phyloP scores from a whole-genome alignment of 2,329 filamentous ascomycete species.

The Apiospora saccharicola region DNA sequence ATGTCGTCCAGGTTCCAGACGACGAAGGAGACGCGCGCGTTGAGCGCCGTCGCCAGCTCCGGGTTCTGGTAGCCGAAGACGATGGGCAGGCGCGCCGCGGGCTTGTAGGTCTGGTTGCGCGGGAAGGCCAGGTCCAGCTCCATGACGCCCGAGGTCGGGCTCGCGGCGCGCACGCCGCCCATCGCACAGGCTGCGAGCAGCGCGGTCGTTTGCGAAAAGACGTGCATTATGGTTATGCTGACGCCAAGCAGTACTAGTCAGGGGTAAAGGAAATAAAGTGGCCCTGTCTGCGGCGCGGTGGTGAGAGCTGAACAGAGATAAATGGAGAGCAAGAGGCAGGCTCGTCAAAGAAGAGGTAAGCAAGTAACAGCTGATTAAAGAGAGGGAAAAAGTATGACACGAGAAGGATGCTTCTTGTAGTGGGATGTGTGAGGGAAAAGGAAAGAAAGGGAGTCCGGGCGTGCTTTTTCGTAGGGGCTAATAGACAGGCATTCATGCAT shows the following conservation, averaged over 20 bases:
- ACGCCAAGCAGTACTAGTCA: slow-evolving; percentile 16
- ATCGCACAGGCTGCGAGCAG: slow-evolving; percentile 20
- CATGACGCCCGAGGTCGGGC: slow-evolving; percentile 25
- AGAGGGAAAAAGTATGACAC: neutral
- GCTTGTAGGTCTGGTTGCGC: slow-evolving; percentile 38
- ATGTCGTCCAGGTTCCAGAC: slow-evolving; percentile 24
- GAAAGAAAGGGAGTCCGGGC: neutral
- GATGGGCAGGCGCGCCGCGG: slow-evolving; percentile 33
- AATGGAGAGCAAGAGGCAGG: slow-evolving; percentile 1
- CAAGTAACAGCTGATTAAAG: neutral
- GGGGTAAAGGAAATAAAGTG: slow-evolving; percentile 3
- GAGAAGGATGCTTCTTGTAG: slow-evolving; percentile 20
- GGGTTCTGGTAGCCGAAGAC: slow-evolving; percentile 38
- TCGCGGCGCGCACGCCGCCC: slow-evolving; percentile 18
- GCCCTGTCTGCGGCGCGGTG: neutral
- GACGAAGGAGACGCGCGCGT: slow-evolving; percentile 20
- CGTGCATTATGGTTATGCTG: slow-evolving; percentile 13
- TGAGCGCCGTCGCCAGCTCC: slow-evolving; percentile 25
- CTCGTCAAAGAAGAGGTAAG: neutral
- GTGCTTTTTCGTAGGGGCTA: neutral
- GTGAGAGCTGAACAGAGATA: slow-evolving; percentile 6
- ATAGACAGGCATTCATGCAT: neutral
- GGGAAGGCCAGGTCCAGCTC: slow-evolving; percentile 39
- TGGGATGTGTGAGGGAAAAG: slow-evolving; percentile 17
- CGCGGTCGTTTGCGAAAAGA: neutral